Evolutionary conservation across 2,329 filamentous ascomycete genomes (phyloP), one percentile per base, ranked within the genome.

Genomic region (Microsporum canis): DNA sequence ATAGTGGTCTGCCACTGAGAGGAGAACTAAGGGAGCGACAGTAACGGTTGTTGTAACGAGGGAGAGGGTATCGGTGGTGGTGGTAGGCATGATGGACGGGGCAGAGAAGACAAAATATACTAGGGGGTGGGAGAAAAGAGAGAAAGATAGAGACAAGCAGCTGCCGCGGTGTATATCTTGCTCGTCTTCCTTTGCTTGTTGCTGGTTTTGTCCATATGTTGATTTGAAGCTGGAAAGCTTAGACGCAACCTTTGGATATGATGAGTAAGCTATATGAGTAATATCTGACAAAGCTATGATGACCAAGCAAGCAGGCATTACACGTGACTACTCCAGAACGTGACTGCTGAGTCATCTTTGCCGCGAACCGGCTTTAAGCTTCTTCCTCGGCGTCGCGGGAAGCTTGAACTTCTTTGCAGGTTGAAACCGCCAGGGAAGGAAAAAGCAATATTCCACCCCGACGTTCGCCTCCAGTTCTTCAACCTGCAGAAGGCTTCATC

Each of bases 1-100:
- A 80, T 95, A 99, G 79, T 99, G 94, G 80, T 99, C 94, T 82
- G 95, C 94, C 69, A 88, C 91, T 66, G 92, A 97, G 71, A 99
- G 89, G 68, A 99, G 89, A 71, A 99, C 94, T 74, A 99, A 86
- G 69, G 94, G 94, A 71, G 94, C 94, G 77, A 99, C 92, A 68
- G 92, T 95, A 76, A 99, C 94, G 77, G 88, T 96, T 76, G 90
- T 87, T 71, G 87, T 92, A 75, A 96, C 91, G 74, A 97, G 87
- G 68, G 89, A 95, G 75, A 96, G 86, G 67, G 92, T 95, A 81
- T 97, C 92, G 76, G 91, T 90, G 74, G 92, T 96, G 67, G 92
- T 97, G 76, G 92, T 87, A 78, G 91, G 92, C 92, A 97, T 97
- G 75, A 72, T 84, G 76, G 69, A 64, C 17, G 4, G 31, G 61